A percentile compares a stretch with the other conserved stretches of the same genome.
Conservation (phyloP, 305 asterid genomes). For the Solanum hybrid region DNA sequence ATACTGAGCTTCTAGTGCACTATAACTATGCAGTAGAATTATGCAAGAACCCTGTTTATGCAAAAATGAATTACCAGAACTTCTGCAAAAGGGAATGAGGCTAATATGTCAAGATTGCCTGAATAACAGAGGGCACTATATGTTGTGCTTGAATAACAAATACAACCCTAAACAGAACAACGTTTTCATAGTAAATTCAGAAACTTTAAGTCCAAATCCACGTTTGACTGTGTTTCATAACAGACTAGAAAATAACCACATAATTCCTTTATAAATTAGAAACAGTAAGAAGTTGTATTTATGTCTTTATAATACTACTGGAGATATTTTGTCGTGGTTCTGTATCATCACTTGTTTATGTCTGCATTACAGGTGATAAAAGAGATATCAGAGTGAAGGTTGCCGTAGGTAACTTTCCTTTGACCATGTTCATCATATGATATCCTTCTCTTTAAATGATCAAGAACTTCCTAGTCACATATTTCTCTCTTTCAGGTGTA, state of each 20-base stretch:
- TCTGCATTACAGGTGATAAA: background rate
- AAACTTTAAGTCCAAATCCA: background rate
- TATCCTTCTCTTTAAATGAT: background rate
- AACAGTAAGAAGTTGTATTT: background rate
- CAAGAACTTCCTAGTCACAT: background rate
- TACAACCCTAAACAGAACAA: background rate
- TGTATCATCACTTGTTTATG: background rate
- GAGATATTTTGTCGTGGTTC: background rate
- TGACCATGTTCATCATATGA: background rate
- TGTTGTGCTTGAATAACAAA: background rate
- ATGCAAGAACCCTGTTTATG: slow-evolving; percentile 27
- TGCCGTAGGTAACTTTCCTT: background rate
- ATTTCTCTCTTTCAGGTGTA: slow-evolving; percentile 25
- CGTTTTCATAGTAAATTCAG: background rate
- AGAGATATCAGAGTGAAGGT: background rate
- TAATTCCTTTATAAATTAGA: background rate
- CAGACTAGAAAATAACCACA: background rate
- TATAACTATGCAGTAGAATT: slow-evolving; percentile 28
- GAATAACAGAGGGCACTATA: slow-evolving; percentile 17
- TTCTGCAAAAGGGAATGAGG: slow-evolving; percentile 31
- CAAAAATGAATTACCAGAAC: slow-evolving; percentile 30
- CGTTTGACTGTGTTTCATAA: background rate
- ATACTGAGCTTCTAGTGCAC: slow-evolving; percentile 25
- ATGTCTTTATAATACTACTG: background rate
- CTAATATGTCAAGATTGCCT: slow-evolving; percentile 14